A percentile compares a stretch with the other conserved stretches of the same genome.
phyloP scores from a whole-genome alignment of 1,139 yeast species.

The Pichia sp. region DNA sequence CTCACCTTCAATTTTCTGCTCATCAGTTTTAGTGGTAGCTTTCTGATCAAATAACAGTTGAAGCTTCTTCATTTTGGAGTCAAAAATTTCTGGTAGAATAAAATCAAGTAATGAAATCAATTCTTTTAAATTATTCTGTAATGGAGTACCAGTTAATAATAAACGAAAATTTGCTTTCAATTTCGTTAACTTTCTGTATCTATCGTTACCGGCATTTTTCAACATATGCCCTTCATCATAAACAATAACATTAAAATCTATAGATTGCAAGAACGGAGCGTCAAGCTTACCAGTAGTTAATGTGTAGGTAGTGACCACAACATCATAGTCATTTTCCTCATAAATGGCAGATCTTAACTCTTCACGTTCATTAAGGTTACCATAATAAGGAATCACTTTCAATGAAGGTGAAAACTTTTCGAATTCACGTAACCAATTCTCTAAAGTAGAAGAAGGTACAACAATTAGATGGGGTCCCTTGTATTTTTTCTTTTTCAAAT shows the following conservation, averaged over 20 bases:
- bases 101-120: slow-evolving; percentile 84
- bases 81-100: slow-evolving; percentile 78
- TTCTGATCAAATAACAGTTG: slow-evolving; percentile 78
- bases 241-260: slow-evolving; percentile 77
- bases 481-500: slow-evolving; percentile 56
- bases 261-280: slow-evolving; percentile 64
- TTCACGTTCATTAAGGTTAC: slow-evolving; percentile 76
- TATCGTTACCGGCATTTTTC: slow-evolving; percentile 80
- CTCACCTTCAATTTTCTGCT: slow-evolving; percentile 25
- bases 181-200: slow-evolving; percentile 81
- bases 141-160: slow-evolving; percentile 90
- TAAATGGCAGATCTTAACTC: slow-evolving; percentile 67
- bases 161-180: slow-evolving; percentile 74
- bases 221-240: slow-evolving; percentile 98
- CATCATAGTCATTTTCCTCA: slow-evolving; percentile 65
- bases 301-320: slow-evolving; percentile 87
- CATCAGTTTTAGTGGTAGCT: slow-evolving; percentile 51
- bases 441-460: slow-evolving; percentile 94
- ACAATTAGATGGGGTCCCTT: slow-evolving; percentile 76
- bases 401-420: slow-evolving; percentile 78
- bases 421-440: slow-evolving; percentile 95
- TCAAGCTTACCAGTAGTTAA: slow-evolving; percentile 81
- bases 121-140: slow-evolving; percentile 87
- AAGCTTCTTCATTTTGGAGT: slow-evolving; percentile 74
- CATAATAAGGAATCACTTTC: slow-evolving; percentile 88